Conservation (phyloP, 164 flowering plant species). For the Malania oleifera region DNA sequence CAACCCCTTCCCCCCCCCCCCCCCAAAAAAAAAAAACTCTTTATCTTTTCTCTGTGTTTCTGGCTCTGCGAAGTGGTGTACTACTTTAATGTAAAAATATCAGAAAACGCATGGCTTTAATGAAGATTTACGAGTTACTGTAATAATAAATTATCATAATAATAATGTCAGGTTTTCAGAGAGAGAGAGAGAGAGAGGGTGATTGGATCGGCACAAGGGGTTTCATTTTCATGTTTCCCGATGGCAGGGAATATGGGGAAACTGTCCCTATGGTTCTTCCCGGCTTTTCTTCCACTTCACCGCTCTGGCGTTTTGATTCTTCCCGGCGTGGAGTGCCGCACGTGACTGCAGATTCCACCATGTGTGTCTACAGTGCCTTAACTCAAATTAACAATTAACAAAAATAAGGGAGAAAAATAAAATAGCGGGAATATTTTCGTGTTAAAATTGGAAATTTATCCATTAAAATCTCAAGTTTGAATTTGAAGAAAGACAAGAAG, state of each 20-base stretch:
- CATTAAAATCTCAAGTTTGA: too few relatives aligned
- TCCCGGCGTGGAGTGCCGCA: constrained; percentile 10
- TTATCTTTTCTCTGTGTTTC: background rate
- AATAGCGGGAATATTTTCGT: too few relatives aligned
- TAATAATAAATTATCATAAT: background rate
- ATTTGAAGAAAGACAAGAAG: too few relatives aligned
- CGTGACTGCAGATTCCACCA: constrained; percentile 10
- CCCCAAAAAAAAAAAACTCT: too few relatives aligned
- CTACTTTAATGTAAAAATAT: background rate
- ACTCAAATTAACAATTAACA: too few relatives aligned
- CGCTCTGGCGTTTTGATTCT: background rate
- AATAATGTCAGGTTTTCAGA: background rate
- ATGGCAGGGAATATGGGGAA: constrained; percentile 53
- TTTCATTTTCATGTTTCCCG: constrained; percentile 28
- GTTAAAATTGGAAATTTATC: too few relatives aligned
- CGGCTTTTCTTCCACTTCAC: constrained; percentile 5
- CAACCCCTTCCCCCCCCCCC: too few relatives aligned
- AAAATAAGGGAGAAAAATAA: too few relatives aligned
- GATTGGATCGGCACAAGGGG: background rate
- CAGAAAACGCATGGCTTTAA: background rate
- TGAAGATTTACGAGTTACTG: background rate
- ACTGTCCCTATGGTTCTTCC: constrained; percentile 17
- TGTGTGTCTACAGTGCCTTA: too few relatives aligned
- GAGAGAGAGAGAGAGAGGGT: constrained; percentile 2
- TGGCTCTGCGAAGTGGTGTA: background rate